Conservation (phyloP, 139 green algal genomes). For the Penium margaritaceum region DNA sequence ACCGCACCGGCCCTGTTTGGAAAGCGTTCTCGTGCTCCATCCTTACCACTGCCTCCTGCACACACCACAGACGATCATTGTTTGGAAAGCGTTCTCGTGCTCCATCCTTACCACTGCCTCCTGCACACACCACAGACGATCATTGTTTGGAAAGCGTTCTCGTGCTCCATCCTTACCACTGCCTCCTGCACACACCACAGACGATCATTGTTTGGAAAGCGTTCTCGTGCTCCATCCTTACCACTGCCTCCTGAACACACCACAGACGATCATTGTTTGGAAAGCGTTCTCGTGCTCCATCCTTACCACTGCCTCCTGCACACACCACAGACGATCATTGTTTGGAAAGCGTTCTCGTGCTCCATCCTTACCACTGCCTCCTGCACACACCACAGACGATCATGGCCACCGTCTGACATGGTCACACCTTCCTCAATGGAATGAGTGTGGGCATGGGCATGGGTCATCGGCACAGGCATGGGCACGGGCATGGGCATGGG, state of each 20-base stretch:
- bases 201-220: constrained; percentile 65
- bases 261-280: constrained; percentile 48
- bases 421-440: too few relatives aligned
- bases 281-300: constrained; percentile 72
- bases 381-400: too few relatives aligned
- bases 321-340: background rate
- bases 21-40: constrained; percentile 73
- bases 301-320: constrained; percentile 43
- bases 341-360: too few relatives aligned
- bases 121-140: constrained; percentile 47
- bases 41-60: constrained; percentile 49
- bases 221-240: constrained; percentile 63
- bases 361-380: too few relatives aligned
- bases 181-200: too few relatives aligned
- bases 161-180: constrained; percentile 54
- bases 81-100: constrained; percentile 75
- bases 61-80: constrained; percentile 45
- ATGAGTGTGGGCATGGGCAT: too few relatives aligned
- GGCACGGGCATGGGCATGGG: too few relatives aligned
- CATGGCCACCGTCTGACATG: too few relatives aligned
- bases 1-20: constrained; percentile 46
- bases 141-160: constrained; percentile 69
- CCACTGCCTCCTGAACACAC: constrained; percentile 40
- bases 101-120: constrained; percentile 49
- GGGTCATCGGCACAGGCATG: too few relatives aligned